Evolutionary conservation across 2,329 filamentous ascomycete genomes (phyloP), one percentile per base, ranked within the genome.

Genomic region (Clonostachys solani): DNA sequence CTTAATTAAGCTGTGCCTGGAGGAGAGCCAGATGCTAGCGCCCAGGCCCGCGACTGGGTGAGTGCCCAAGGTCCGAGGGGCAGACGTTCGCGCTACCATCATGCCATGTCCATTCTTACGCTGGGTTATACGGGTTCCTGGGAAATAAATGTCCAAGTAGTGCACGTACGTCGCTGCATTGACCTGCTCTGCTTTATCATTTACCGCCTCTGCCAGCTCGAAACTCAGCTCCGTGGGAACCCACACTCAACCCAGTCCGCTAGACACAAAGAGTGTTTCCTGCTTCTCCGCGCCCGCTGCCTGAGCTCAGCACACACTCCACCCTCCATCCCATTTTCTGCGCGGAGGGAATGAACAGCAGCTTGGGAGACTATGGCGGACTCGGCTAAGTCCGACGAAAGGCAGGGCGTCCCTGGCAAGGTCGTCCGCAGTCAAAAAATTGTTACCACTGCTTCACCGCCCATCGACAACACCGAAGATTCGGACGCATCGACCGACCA

Each of bases 341-440:
- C 48, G 42, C 42, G 44, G 46, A 52, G 60, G 64, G 54, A 54
- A 65, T 67, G 63, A 62, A 49, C 53, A 49, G 52, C 51, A 47
- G 44, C 52, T 53, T 47, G 49, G 56, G 52, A 59, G 50, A 63
- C 56, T 56, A 76, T 76, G 73, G 63, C 71, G 66, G 73, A 75
- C 57, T 55, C 60, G 55, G 56, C 54, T 56, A 63, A 58, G 50
- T 54, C 62, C 48, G 54, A 57, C 50, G 58, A 59, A 53, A 66
- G 57, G 50, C 43, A 52, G 48, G 56, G 23, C 60, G 52, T 68
- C 69, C 50, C 48, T 57, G 46, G 56, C 43, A 60, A 53, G 45
- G 69, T 72, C 42, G 59, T 78, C 44, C 75, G 77, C 50, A 74
- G 77, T 8, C 78, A 81, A 54, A 79, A 77, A 66, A 80, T 78